Base-by-base conservation (phyloP, 1,284 basidiomycete species). In the Xerocomus nothofagi region DNA sequence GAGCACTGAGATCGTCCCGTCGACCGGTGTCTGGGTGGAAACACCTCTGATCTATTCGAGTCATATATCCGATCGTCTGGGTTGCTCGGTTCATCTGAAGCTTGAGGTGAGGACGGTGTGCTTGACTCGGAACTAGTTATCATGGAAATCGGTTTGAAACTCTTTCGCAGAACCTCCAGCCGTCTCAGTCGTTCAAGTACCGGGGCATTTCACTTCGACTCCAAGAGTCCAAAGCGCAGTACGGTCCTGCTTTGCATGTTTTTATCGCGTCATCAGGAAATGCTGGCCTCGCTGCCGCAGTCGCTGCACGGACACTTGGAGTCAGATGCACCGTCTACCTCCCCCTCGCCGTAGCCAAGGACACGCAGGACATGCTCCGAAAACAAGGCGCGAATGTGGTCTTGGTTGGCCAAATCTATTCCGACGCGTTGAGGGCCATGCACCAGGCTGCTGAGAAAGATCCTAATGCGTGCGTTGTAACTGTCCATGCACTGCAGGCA, bases 261-360 rank as follows among this genome's bases (percentile, higher is more conserved):
- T 70, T 88, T 29, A 79, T 82, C 39, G 86, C 87, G 1, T 90
- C 88, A 0, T 77, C 81, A 2, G 87, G 87, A 24, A 90, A 91
- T 59, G 87, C 85, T 23, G 87, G 82, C 1, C 70, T 88, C 15
- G 87, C 86, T 12, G 78, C 79, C 1, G 86, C 86, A 12, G 78
- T 78, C 57, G 82, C 81, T 23, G 78, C 85, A 8, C 72, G 76
- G 23, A 68, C 62, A 17, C 72, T 88, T 14, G 65, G 68, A 9
- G 69, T 86, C 45, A 73, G 63, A 59, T 88, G 86, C 62, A 86
- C 81, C 3, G 81, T 88, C 5, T 89, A 74, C 58, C 69, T 89
- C 24, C 85, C 87, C 1, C 63, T 75, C 33, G 75, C 76, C 6
- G 78, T 76, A 11, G 62, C 73, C 39, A 67, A 70, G 50, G 71